phyloP scores from a whole-genome alignment of 1,284 basidiomycete species.

The Uromyces viciae-fabae region DNA sequence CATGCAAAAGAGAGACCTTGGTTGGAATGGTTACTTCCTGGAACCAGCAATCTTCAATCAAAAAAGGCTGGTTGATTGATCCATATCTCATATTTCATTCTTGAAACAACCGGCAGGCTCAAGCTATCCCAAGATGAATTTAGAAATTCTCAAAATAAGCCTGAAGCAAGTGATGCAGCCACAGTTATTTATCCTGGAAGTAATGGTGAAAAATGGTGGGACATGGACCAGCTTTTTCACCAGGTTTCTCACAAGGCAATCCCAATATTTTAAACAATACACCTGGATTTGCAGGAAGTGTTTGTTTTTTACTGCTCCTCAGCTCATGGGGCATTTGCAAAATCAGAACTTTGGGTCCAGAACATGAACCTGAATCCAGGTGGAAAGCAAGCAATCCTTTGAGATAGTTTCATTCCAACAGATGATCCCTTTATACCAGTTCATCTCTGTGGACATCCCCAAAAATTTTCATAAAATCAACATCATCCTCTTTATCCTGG shows the following conservation, averaged over 20 bases:
- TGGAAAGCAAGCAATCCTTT: background rate
- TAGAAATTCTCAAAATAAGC: background rate
- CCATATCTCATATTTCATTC: background rate
- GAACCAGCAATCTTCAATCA: background rate
- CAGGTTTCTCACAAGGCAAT: background rate
- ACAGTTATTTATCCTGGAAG: constrained; percentile 4
- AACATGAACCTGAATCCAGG: constrained; percentile 12
- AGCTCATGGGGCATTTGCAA: background rate
- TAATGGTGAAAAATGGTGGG: constrained; percentile 12
- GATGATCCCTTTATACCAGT: constrained; percentile 1
- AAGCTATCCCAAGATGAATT: background rate
- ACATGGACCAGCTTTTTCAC: background rate
- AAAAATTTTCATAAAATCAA: background rate
- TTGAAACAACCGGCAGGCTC: background rate
- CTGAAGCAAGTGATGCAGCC: background rate
- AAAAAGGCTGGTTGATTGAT: background rate
- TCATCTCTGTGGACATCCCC: background rate
- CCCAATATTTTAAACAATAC: background rate
- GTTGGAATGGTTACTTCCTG: background rate
- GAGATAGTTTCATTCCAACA: background rate
- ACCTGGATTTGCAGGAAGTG: background rate
- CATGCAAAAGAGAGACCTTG: background rate
- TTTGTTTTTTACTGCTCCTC: constrained; percentile 12
- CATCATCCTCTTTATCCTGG: background rate
- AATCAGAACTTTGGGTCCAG: background rate